phyloP scores from a whole-genome alignment of 768 basidiomycete genomes.

The Cystofilobasidium bisporidii region DNA sequence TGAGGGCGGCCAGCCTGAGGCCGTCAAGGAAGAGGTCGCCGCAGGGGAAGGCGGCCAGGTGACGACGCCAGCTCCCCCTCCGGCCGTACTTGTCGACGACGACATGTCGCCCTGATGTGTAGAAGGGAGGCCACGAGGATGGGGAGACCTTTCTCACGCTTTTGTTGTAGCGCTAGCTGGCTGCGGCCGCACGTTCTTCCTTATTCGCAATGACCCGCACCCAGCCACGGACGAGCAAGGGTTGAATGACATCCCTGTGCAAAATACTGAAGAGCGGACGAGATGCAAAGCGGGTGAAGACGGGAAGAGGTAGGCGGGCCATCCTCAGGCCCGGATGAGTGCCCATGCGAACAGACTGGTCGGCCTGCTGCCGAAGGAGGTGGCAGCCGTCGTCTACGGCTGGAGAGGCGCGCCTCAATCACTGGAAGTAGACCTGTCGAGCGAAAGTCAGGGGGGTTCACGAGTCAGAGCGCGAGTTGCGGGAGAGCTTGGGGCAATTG shows the following conservation, averaged over 20 bases:
- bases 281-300: too few relatives aligned
- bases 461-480: background rate
- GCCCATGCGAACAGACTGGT: too few relatives aligned
- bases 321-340: too few relatives aligned
- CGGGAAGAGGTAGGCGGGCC: too few relatives aligned
- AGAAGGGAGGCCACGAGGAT: background rate
- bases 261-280: too few relatives aligned
- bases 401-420: background rate
- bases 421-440: conserved; percentile 22
- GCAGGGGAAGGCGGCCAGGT: background rate
- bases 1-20: background rate
- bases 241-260: too few relatives aligned
- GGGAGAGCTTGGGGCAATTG: too few relatives aligned
- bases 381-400: too few relatives aligned
- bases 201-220: too few relatives aligned
- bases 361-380: too few relatives aligned
- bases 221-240: background rate
- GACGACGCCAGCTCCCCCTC: background rate
- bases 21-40: background rate
- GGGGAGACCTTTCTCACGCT: too few relatives aligned
- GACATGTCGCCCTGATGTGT: background rate
- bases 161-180: background rate
- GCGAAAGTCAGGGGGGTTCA: background rate
- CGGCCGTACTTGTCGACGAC: background rate
- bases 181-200: too few relatives aligned